Evolutionary conservation across 768 basidiomycete genomes (phyloP).

Genomic region (Suillus subalutaceus): DNA sequence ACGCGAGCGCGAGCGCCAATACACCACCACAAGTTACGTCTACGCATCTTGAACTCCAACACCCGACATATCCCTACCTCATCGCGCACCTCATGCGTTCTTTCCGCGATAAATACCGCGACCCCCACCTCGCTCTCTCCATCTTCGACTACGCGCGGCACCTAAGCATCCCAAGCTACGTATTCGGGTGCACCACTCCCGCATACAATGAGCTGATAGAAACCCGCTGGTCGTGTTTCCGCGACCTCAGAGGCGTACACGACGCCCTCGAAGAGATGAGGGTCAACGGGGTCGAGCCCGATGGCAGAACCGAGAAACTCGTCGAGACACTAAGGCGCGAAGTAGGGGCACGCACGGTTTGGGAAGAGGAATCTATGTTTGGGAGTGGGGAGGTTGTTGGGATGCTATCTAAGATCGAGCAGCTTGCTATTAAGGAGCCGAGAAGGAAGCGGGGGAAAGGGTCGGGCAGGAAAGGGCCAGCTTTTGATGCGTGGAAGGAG

Average conservation of each 20-base stretch:
- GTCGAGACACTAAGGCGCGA: conserved; percentile 67
- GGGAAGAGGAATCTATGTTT: conserved; percentile 50
- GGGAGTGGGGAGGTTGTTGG: conserved; percentile 54
- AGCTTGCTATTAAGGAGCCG: conserved; percentile 33
- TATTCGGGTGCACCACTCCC: conserved; percentile 85
- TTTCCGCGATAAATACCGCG: conserved; percentile 76
- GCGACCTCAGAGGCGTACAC: conserved; percentile 77
- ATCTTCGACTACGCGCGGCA: conserved; percentile 81
- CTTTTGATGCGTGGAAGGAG: conserved; percentile 45
- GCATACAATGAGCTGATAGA: conserved; percentile 88
- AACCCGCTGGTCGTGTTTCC: conserved; percentile 84
- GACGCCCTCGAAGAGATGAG: conserved; percentile 81
- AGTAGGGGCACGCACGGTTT: conserved; percentile 55
- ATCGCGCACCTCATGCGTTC: conserved; percentile 77
- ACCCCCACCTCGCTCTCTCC: conserved; percentile 80
- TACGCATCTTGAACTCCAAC: conserved; percentile 42
- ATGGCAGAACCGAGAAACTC: conserved; percentile 60
- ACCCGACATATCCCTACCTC: conserved; percentile 71
- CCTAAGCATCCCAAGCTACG: conserved; percentile 78
- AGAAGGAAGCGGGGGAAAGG: conserved; percentile 21
- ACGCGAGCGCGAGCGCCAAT: not conserved
- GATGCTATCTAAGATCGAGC: conserved; percentile 56
- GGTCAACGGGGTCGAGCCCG: conserved; percentile 71
- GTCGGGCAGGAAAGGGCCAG: conserved; percentile 29
- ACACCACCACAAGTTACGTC: not conserved